Evolutionary conservation across 1,284 basidiomycete species (phyloP).

Genomic region (Xerocomus alliaceus): DNA sequence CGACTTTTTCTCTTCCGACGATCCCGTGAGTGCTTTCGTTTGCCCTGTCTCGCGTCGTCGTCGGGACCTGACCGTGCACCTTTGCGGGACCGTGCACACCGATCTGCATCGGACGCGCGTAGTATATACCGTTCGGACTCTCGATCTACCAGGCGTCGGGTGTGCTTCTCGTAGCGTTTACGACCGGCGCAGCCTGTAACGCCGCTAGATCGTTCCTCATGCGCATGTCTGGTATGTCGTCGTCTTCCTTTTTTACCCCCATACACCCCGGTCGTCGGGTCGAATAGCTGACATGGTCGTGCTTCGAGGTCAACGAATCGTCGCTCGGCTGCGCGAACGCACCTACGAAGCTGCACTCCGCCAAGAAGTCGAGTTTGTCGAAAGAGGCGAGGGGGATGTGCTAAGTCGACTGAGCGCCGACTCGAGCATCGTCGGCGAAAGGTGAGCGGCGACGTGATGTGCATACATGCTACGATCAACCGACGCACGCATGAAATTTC

Average conservation of each 20-base stretch:
- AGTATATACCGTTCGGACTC: slow-evolving; percentile 81
- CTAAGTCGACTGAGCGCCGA: slow-evolving; percentile 91
- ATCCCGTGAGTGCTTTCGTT: slow-evolving; percentile 61
- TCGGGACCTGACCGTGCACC: neutral
- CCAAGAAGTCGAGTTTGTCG: slow-evolving; percentile 93
- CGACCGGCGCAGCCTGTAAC: slow-evolving; percentile 87
- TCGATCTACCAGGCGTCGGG: slow-evolving; percentile 83
- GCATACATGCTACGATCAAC: neutral
- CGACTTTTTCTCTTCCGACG: slow-evolving; percentile 82
- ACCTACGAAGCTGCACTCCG: slow-evolving; percentile 83
- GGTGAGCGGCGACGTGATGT: slow-evolving; percentile 53
- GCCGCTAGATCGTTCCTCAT: slow-evolving; percentile 89
- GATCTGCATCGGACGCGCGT: neutral
- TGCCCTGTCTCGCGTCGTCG: neutral
- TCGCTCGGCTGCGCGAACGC: slow-evolving; percentile 84
- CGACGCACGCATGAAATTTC: neutral
- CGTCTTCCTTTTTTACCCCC: slow-evolving; percentile 20
- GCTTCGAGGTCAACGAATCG: slow-evolving; percentile 84
- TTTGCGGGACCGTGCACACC: neutral
- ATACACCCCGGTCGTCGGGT: neutral
- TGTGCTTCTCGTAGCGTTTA: slow-evolving; percentile 81
- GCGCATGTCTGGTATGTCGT: slow-evolving; percentile 81
- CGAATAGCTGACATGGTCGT: neutral
- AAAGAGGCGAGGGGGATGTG: slow-evolving; percentile 93
- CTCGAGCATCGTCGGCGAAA: slow-evolving; percentile 94